Conservation (phyloP, 2,329 filamentous ascomycete genomes). For the Fusarium devonianum region DNA sequence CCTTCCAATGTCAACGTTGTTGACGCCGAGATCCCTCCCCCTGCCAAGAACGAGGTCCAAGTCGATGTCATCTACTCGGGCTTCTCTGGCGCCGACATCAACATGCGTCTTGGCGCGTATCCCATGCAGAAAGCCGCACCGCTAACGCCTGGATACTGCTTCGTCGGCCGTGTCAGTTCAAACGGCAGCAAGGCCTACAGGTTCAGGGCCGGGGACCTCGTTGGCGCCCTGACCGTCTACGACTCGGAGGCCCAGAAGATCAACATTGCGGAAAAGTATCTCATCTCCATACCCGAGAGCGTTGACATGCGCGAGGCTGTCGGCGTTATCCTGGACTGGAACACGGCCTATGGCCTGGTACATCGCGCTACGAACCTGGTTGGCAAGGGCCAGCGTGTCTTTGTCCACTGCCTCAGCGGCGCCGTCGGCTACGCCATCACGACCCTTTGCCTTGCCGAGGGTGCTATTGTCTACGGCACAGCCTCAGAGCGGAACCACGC, state of each 20-base stretch:
- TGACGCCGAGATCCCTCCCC: slow-evolving; percentile 47
- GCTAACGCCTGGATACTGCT: slow-evolving; percentile 57
- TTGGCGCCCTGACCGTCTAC: slow-evolving; percentile 49
- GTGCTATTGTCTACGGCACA: slow-evolving; percentile 58
- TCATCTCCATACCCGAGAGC: slow-evolving; percentile 51
- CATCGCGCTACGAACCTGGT: slow-evolving; percentile 49
- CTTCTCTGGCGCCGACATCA: slow-evolving; percentile 57
- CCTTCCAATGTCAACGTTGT: slow-evolving; percentile 48
- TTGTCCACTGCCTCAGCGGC: slow-evolving; percentile 59
- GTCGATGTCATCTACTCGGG: slow-evolving; percentile 56
- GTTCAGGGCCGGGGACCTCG: slow-evolving; percentile 46
- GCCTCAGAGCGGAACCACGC: slow-evolving; percentile 56
- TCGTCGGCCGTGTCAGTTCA: slow-evolving; percentile 52
- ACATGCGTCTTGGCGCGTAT: slow-evolving; percentile 58
- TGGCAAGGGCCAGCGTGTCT: slow-evolving; percentile 53
- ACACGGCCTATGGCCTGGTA: slow-evolving; percentile 50
- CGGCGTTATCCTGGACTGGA: slow-evolving; percentile 56
- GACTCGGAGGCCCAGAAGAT: slow-evolving; percentile 54
- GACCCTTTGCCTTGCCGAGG: slow-evolving; percentile 51
- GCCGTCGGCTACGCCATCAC: slow-evolving; percentile 56
- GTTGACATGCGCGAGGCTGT: slow-evolving; percentile 52
- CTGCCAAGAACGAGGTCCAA: slow-evolving; percentile 54
- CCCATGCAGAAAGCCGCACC: slow-evolving; percentile 55
- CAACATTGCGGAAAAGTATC: slow-evolving; percentile 56
- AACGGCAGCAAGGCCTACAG: slow-evolving; percentile 47